Evolutionary conservation across 352 stramenopile species (phyloP), one percentile per base, ranked within the genome.

Genomic region (Stephanocyclus meneghinianus): DNA sequence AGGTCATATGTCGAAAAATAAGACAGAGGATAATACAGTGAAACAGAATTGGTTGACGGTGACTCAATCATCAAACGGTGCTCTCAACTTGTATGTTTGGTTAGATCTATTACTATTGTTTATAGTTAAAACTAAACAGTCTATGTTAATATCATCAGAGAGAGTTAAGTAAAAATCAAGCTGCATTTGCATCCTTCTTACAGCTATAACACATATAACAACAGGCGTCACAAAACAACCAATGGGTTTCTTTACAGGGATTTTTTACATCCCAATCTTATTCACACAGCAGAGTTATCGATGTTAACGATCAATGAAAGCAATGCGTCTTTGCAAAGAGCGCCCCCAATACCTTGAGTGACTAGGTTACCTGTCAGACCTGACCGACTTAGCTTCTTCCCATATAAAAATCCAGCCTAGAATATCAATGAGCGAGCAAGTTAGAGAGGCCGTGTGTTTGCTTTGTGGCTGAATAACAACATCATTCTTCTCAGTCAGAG

Each of bases 291-390:
- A 55, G 47, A 55, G 3, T 73, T 40, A 29, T 53, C 50, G 61
- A 73, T 73, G 26, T 84, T 84, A 9, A 84, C 71, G 40, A 84
- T 69, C 55, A 84, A 16, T 18, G 71, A 80, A 11, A 84, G 16
- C 37, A 84, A 61, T 0, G 59, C 77, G 73, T 84, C 77, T 66
- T 84, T 84, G 51, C 77, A 84, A 1, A 77, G 75, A 11, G 77
- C 55, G 0, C 77, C 77, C n/a, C 77, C 77, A 9, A 9, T 30
- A 0, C 77, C 77, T 59, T 63, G 29, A 13, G 77, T 80, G 1
- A 74, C 29, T 1, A 74, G 42, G 26, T 62, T 13, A 21, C 65
- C 77, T 32, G 71, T 80, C 40, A 74, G 11, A 29, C 71, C 77
- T 16, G 64, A 64, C 11, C 45, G 6, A 21, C 72, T 42, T 2